These are phyloP conservation scores for Cryptococcus amylolentus DNA, from an alignment of 1,284 basidiomycete species.

Conservation along the genomic window DNA sequence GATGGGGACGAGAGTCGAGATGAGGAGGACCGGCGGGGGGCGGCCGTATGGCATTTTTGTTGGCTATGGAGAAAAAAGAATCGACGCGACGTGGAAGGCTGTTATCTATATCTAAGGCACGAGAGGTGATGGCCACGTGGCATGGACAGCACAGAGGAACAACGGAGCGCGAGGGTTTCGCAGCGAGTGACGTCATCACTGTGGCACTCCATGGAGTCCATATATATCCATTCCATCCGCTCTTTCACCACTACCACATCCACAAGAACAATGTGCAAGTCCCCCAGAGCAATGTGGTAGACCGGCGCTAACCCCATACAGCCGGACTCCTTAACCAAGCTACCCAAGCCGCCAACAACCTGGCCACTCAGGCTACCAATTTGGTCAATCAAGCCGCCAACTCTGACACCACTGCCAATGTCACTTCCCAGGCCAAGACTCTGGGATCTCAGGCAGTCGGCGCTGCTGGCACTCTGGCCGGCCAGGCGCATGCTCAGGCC, in stretches of 20 bases:
- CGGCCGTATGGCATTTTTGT: slow-evolving; percentile 19
- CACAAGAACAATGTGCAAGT: no score
- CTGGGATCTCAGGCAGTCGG: slow-evolving; percentile 23
- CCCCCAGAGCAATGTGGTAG: not conserved
- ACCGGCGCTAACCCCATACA: slow-evolving; percentile 3
- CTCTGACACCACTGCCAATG: slow-evolving; percentile 29
- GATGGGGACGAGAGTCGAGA: slow-evolving; percentile 38
- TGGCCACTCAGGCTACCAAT: slow-evolving; percentile 25
- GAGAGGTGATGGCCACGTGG: no score
- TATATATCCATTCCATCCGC: no score
- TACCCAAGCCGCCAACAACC: slow-evolving; percentile 28
- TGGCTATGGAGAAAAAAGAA: not conserved
- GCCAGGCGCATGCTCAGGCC: slow-evolving; percentile 38
- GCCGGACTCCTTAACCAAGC: slow-evolving; percentile 41
- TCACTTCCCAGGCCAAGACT: slow-evolving; percentile 25
- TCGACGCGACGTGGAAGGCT: no score
- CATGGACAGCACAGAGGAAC: no score
- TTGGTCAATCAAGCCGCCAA: slow-evolving; percentile 36
- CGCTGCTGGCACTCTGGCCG: slow-evolving; percentile 25
- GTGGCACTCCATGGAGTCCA: no score
- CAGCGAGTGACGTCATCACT: no score
- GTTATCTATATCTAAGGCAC: no score
- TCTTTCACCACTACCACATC: no score
- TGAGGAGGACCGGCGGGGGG: slow-evolving; percentile 31
- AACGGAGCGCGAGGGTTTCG: no score